Base-by-base conservation (phyloP, 306 rosid genomes). In the Cucurbita argyrosperma region DNA sequence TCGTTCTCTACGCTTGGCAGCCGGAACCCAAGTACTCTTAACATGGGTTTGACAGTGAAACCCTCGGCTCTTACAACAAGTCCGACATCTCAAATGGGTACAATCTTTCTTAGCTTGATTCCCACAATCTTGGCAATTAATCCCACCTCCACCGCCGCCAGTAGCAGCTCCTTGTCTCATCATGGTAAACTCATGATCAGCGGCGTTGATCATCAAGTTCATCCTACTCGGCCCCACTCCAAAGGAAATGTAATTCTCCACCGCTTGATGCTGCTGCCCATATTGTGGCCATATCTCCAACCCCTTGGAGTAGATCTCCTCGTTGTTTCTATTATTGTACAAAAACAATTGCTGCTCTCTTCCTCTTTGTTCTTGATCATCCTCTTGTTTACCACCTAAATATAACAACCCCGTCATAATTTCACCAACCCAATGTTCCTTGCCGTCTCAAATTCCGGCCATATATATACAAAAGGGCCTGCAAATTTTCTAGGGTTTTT, bases 21-120 rank as follows among this genome's bases (percentile, higher is more conserved):
- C 95, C 0, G 95, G 95, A 47, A 89, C 84, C 95, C 95, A 89
- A 63, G 95, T 89, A 78, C 95, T 89, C 75, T 82, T 89, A 10
- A 89, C 87, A 78, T 89, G 95, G 5, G 95, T 89, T 43, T 82
- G 85, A 50, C 94, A 89, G 26, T 82, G 90, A 85, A 89, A 77
- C 86, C 94, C 94, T 85, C 94, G 85, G 65, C 91, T 89, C 74
- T 84, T 86, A 35, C 94, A 89, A 52, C 94, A 89, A 50, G 94
- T 89, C 53, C 94, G 80, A 76, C 94, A 89, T 63, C 94, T 76
- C 26, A 82, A 87, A 67, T 89, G 87, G 0, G 81, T 7, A 60
- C 94, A 89, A 21, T 86, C 90, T 76, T 89, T 89, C 87, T 89
- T 89, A 0, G 94, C 88, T 61, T 89, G 94, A 75, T 89, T 89